phyloP scores from a whole-genome alignment of 345 rosid genomes.

The Melaleuca quinquenervia region DNA sequence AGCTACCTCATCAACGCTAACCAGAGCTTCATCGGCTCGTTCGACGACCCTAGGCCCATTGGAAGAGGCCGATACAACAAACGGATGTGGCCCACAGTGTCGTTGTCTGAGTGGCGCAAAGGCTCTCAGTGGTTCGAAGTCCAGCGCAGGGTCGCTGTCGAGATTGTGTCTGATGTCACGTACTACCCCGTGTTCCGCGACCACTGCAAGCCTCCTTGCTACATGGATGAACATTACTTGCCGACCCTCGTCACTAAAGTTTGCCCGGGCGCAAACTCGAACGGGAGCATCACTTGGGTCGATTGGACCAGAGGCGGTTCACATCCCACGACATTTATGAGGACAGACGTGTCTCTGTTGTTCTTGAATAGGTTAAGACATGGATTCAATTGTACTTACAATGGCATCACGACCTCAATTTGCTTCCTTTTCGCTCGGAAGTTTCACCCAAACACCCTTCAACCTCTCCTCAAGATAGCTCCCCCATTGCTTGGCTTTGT shows the following conservation, averaged over 20 bases:
- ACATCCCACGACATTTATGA: constrained; percentile 41
- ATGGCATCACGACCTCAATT: constrained; percentile 35
- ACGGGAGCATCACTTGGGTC: constrained; percentile 71
- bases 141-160: constrained; percentile 46
- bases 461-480: constrained; percentile 45
- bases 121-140: constrained; percentile 88
- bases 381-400: constrained; percentile 32
- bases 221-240: constrained; percentile 71
- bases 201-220: constrained; percentile 42
- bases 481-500: constrained; percentile 23
- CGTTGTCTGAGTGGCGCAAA: constrained; percentile 56
- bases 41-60: constrained; percentile 34
- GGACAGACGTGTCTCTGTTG: constrained; percentile 34
- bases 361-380: constrained; percentile 46
- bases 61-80: constrained; percentile 65
- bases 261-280: constrained; percentile 28
- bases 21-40: constrained; percentile 40
- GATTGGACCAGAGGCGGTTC: constrained; percentile 80
- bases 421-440: constrained; percentile 81
- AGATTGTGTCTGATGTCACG: constrained; percentile 41
- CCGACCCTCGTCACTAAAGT: constrained; percentile 51
- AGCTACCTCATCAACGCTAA: constrained; percentile 42
- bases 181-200: constrained; percentile 52
- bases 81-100: constrained; percentile 43
- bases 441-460: constrained; percentile 47